Conservation (phyloP, 2,329 filamentous ascomycete genomes). For the Fusarium protoensiforme region DNA sequence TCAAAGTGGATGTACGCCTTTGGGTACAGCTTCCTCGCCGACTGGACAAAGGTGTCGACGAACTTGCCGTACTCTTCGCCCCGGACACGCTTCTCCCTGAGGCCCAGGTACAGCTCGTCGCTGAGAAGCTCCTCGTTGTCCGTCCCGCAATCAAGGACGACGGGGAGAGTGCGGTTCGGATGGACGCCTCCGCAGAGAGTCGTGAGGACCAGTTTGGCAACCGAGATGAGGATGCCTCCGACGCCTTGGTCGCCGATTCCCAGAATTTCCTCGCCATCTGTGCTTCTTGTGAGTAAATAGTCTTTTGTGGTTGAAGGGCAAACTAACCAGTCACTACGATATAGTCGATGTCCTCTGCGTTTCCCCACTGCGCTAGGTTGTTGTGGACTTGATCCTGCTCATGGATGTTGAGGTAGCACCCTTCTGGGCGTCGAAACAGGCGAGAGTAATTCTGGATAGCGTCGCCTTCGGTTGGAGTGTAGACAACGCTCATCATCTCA, state of each 20-base stretch:
- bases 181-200: conserved; percentile 90
- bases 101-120: conserved; percentile 83
- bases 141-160: conserved; percentile 88
- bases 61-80: conserved; percentile 82
- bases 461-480: conserved; percentile 90
- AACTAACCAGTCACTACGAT: conserved; percentile 83
- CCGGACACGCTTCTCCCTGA: conserved; percentile 72
- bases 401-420: conserved; percentile 82
- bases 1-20: conserved; percentile 90
- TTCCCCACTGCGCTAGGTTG: conserved; percentile 75
- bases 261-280: conserved; percentile 76
- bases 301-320: too few relatives aligned
- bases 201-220: conserved; percentile 84
- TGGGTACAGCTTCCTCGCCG: conserved; percentile 77
- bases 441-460: conserved; percentile 87
- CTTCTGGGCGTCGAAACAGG: conserved; percentile 81
- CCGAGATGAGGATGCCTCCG: conserved; percentile 84
- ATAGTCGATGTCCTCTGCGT: conserved; percentile 81
- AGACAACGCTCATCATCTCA: conserved; percentile 92
- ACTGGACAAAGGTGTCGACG: conserved; percentile 77
- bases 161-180: conserved; percentile 79
- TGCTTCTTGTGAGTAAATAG: background rate
- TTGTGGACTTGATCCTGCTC: conserved; percentile 74
- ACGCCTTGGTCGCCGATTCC: conserved; percentile 92
- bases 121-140: conserved; percentile 80